Evolutionary conservation across 2,329 filamentous ascomycete species (phyloP).

Genomic region (Penicillium verrucosum): DNA sequence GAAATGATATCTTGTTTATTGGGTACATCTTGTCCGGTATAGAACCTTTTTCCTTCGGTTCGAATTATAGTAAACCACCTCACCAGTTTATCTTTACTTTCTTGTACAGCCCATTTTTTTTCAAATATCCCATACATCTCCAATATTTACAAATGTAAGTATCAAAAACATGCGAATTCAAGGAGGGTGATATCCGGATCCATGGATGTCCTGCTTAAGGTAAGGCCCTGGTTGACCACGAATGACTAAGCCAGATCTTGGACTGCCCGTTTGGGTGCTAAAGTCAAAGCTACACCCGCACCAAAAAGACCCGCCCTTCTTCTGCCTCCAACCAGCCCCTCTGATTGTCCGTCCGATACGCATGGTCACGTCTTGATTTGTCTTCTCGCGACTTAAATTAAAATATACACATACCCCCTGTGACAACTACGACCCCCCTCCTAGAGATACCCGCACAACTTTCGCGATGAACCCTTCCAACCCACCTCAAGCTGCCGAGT

Average conservation of each 20-base stretch:
- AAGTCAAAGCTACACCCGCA: constrained; percentile 22
- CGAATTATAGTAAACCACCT: not conserved
- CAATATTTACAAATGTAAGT: not conserved
- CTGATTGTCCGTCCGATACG: constrained; percentile 5
- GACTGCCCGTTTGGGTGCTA: constrained; percentile 2
- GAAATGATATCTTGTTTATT: not conserved
- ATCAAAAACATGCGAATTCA: no score
- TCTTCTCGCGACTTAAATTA: not conserved
- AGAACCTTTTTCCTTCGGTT: not conserved
- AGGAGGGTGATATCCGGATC: not conserved
- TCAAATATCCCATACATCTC: no score
- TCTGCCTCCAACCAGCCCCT: constrained; percentile 11
- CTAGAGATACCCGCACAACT: constrained; percentile 6
- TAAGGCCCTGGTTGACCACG: no score
- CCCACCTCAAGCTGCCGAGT: constrained; percentile 47
- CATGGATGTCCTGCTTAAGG: not conserved
- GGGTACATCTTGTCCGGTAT: not conserved
- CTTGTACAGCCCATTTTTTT: not conserved
- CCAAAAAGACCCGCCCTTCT: constrained; percentile 22
- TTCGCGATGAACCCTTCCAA: constrained; percentile 43
- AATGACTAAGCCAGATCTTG: not conserved
- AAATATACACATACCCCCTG: not conserved
- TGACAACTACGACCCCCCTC: not conserved
- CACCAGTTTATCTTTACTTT: not conserved
- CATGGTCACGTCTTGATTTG: constrained; percentile 13